phyloP scores from a whole-genome alignment of 768 basidiomycete species.

The Trametes gibbosa region DNA sequence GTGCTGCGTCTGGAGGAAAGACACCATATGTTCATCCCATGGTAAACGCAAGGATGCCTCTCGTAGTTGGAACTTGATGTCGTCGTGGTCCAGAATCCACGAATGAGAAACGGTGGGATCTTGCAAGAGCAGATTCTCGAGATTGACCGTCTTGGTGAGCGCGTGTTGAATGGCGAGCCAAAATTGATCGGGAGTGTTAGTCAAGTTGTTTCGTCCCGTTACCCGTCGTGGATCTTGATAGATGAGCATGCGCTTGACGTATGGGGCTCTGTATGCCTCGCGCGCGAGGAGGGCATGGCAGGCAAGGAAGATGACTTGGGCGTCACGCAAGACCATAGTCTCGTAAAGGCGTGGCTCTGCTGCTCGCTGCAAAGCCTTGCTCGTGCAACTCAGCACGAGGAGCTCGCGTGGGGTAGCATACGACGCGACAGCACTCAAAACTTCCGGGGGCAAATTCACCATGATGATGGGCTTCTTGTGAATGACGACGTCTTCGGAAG shows the following conservation, averaged over 20 bases:
- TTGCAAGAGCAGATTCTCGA: slow-evolving; percentile 43
- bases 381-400: slow-evolving; percentile 41
- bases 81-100: slow-evolving; percentile 45
- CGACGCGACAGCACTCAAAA: slow-evolving; percentile 41
- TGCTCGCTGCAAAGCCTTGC: slow-evolving; percentile 45
- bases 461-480: background rate
- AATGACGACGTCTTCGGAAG: too few species aligned
- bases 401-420: slow-evolving; percentile 39
- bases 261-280: slow-evolving; percentile 34
- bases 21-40: slow-evolving; percentile 46
- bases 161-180: slow-evolving; percentile 45
- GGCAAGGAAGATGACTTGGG: slow-evolving; percentile 34
- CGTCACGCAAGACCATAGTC: slow-evolving; percentile 37
- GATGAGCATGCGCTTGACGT: slow-evolving; percentile 45
- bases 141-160: slow-evolving; percentile 41
- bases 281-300: slow-evolving; percentile 38
- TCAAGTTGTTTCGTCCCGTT: slow-evolving; percentile 13
- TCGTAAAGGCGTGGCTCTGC: slow-evolving; percentile 50
- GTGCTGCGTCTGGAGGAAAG: slow-evolving; percentile 48
- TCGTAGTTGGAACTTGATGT: slow-evolving; percentile 44
- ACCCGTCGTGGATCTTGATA: slow-evolving; percentile 33
- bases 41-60: slow-evolving; percentile 47
- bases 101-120: slow-evolving; percentile 39
- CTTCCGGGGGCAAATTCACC: slow-evolving; percentile 38
- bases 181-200: slow-evolving; percentile 33